Percentiles rank a stretch among this genome's conserved stretches.
phyloP scores from a whole-genome alignment of 331 rosid species.

The Quercus tomentella region DNA sequence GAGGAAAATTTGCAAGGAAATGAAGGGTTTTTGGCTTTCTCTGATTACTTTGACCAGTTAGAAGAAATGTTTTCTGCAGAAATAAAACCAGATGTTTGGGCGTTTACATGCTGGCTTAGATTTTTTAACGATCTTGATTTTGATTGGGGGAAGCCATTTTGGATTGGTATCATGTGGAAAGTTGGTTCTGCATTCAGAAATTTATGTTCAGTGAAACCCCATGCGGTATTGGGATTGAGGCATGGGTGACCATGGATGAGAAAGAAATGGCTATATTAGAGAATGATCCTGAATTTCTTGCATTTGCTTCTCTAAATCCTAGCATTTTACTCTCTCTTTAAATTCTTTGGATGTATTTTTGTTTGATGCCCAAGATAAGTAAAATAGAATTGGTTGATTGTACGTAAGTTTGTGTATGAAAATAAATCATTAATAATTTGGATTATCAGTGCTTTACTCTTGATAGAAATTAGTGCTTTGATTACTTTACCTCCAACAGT shows the following conservation, averaged over 20 bases:
- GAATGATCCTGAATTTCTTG: neutral
- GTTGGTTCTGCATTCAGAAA: neutral
- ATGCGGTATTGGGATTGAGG: slow-evolving; percentile 28
- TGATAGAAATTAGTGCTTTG: no score
- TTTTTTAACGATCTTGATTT: slow-evolving; percentile 9
- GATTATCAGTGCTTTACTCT: no score
- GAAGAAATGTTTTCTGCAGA: neutral
- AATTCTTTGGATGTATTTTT: no score
- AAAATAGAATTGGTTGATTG: no score
- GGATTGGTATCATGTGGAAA: slow-evolving; percentile 17
- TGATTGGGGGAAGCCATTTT: slow-evolving; percentile 42
- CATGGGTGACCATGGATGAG: slow-evolving; percentile 28
- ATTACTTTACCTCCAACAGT: no score
- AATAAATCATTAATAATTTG: no score
- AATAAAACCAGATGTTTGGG: neutral
- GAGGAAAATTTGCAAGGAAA: neutral
- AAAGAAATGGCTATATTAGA: slow-evolving; percentile 22
- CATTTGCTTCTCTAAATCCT: neutral
- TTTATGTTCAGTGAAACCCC: slow-evolving; percentile 14
- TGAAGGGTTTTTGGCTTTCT: neutral
- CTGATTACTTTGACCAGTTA: neutral
- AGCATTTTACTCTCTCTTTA: neutral
- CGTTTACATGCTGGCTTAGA: neutral
- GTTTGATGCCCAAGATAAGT: no score
- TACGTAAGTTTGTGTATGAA: no score